These are phyloP conservation scores for Adansonia rubrostipa DNA, from an alignment of 441 rosid genomes.

Conservation along the genomic window DNA sequence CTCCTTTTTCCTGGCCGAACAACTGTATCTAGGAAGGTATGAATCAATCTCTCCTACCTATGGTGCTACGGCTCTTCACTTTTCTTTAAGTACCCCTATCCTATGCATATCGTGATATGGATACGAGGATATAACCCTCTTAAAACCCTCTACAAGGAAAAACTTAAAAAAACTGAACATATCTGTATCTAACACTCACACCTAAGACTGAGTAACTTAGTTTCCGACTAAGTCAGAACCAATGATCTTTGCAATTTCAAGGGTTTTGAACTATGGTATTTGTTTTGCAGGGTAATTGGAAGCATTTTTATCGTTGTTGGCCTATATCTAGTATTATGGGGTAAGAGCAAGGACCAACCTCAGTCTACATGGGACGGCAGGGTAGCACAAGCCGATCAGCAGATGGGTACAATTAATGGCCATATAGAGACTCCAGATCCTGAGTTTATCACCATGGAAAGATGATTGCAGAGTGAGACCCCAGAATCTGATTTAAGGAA, in stretches of 20 bases:
- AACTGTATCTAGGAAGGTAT: slow-evolving; percentile 56
- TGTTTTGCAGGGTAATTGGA: slow-evolving; percentile 49
- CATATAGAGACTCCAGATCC: neutral
- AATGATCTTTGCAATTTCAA: neutral
- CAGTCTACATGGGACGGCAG: slow-evolving; percentile 25
- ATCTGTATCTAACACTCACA: no score
- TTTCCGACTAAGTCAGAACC: neutral
- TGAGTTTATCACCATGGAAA: neutral
- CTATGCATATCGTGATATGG: no score
- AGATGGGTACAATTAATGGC: neutral
- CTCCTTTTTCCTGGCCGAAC: slow-evolving; percentile 52
- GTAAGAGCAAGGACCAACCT: slow-evolving; percentile 50
- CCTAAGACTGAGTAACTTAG: no score
- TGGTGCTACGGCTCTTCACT: no score
- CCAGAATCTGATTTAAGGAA: neutral
- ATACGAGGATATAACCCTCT: no score
- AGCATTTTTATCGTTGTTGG: slow-evolving; percentile 53
- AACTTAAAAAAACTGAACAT: no score
- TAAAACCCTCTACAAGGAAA: no score
- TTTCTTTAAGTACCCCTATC: no score
- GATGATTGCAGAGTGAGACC: neutral
- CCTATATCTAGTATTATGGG: slow-evolving; percentile 63
- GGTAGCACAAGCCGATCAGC: neutral
- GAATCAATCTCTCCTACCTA: neutral
- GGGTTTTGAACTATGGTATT: neutral